Base-by-base conservation (phyloP, 495 filamentous ascomycete genomes). In the Penicillium argentinense region DNA sequence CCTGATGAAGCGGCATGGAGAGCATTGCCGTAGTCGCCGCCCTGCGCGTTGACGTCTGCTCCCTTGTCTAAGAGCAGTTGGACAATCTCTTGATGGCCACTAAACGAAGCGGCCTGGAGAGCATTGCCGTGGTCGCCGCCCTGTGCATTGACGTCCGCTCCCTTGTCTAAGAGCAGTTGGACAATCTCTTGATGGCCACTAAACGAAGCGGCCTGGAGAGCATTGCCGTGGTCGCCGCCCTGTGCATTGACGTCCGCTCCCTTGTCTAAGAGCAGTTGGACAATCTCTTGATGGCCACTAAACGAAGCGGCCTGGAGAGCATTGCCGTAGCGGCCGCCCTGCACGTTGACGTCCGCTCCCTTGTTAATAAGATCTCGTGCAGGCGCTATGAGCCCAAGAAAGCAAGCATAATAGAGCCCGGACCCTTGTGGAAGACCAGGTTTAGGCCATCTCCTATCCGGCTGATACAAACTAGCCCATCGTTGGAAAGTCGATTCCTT, bases 401-500 rank as follows among this genome's bases (percentile, higher is more conserved):
- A n/a, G n/a, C n/a, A n/a, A n/a, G n/a, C n/a, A n/a, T n/a, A n/a
- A n/a, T n/a, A n/a, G n/a, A 62, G 41, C 18, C 41, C 41, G 17
- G 27, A 40, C 2, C 25, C 19, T 45, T 2, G 23, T 23, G 41
- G 18, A 33, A 27, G 18, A 18, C n/a, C n/a, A n/a, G 23, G 26
- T n/a, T 27, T 14, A 25, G 24, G 0, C 25, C 12, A 28, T 22
- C n/a, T 14, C 30, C 19, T 19, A 47, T 42, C 43, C 34, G n/a
- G 16, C 38, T 43, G 13, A 47, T 42, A 39, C 11, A 53, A 42
- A 29, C 28, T 28, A 38, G 12, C 1, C 49, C 43, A 53, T 43
- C 42, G 37, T 29, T 53, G 42, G 36, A 53, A 53, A 26, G 49
- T 53, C 13, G 9, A n/a, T 37, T 53, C 38, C 14, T 53, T 25